phyloP scores from a whole-genome alignment of 106 monocot genomes.

The Dioscorea alata region DNA sequence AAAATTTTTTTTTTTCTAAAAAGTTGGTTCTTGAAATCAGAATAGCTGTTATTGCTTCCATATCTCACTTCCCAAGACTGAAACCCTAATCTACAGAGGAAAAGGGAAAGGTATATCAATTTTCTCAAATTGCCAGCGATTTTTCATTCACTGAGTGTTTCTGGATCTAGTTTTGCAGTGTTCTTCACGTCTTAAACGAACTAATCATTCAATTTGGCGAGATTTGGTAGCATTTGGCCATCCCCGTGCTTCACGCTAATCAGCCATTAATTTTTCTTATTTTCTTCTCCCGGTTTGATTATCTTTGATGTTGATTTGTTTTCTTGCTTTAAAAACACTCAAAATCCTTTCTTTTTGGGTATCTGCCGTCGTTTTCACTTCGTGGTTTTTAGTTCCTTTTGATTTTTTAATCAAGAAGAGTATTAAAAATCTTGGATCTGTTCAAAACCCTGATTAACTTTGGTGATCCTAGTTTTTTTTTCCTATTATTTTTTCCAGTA shows the following conservation, averaged over 20 bases:
- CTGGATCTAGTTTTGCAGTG: not conserved
- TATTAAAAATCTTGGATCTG: not conserved
- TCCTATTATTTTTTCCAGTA: too few species aligned
- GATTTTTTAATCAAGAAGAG: not conserved
- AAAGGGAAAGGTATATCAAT: not conserved
- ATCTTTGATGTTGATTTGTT: not conserved
- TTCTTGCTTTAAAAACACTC: not conserved
- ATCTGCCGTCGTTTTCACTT: not conserved
- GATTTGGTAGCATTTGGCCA: not conserved
- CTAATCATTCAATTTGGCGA: not conserved
- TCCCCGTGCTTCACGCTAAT: not conserved
- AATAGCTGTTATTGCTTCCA: not conserved
- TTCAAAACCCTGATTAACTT: not conserved
- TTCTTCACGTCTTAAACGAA: conserved; percentile 7
- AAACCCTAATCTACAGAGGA: not conserved
- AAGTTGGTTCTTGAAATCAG: not conserved
- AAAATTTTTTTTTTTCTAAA: too few species aligned
- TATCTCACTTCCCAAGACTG: not conserved
- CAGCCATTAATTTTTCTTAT: not conserved
- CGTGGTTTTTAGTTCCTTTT: not conserved
- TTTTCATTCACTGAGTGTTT: not conserved
- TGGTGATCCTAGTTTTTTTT: not conserved
- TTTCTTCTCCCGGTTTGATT: not conserved
- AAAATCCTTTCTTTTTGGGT: not conserved
- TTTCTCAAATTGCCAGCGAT: not conserved